Evolutionary conservation across 2,329 filamentous ascomycete genomes (phyloP).

Genomic region (Pseudofabraea citricarpa): DNA sequence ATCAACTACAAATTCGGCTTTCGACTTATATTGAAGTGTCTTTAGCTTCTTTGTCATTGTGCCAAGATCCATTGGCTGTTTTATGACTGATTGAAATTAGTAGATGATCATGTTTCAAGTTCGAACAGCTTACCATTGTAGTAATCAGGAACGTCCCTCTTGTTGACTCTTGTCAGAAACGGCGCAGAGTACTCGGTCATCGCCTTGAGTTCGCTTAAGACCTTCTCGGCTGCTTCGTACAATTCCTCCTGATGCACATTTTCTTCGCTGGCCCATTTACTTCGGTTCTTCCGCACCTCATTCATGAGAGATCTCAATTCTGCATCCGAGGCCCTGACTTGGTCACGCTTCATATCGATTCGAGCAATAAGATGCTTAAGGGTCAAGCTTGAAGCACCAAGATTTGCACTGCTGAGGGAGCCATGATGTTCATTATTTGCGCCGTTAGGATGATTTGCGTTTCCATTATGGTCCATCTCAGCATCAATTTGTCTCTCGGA

Average conservation of each 20-base stretch:
- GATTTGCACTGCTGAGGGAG: constrained; percentile 85
- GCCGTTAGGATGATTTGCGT: constrained; percentile 44
- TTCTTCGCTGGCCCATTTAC: constrained; percentile 98
- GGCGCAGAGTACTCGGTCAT: constrained; percentile 97
- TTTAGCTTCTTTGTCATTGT: constrained; percentile 98
- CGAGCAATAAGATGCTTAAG: constrained; percentile 94
- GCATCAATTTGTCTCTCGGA: constrained; percentile 94
- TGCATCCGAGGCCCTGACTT: constrained; percentile 87
- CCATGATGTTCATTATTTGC: constrained; percentile 67
- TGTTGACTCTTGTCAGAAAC: constrained; percentile 91
- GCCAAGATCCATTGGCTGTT: constrained; percentile 95
- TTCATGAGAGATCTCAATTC: constrained; percentile 91
- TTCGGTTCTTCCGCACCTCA: constrained; percentile 94
- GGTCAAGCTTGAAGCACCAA: constrained; percentile 92
- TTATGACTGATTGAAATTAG: constrained; percentile 68
- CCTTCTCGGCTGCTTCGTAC: constrained; percentile 95
- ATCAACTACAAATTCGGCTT: constrained; percentile 90
- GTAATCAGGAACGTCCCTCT: constrained; percentile 94
- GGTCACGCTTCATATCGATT: constrained; percentile 87
- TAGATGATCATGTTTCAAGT: background rate
- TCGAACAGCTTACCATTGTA: constrained; percentile 64
- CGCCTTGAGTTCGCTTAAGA: constrained; percentile 92
- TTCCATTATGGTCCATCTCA: constrained; percentile 73
- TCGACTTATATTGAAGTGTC: constrained; percentile 73
- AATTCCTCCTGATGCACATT: constrained; percentile 96